These are phyloP conservation scores for Umbelopsis sp. DNA, from an alignment of 192 early-diverging fungal genomes.

Conservation along the genomic window DNA sequence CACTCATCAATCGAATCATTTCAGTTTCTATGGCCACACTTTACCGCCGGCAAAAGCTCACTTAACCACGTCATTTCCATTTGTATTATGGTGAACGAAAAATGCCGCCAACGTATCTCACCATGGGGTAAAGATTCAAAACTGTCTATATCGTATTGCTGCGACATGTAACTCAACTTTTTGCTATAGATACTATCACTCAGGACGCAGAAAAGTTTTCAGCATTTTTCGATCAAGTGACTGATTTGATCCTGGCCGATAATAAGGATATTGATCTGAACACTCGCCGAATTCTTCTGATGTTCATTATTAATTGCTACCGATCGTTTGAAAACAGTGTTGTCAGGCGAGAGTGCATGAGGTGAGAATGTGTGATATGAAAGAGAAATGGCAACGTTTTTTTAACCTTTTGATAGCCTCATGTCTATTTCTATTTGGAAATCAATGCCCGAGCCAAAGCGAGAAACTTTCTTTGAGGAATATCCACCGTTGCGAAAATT, in stretches of 20 bases:
- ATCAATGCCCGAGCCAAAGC: slow-evolving; percentile 52
- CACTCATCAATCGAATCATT: slow-evolving; percentile 13
- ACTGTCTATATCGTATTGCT: background rate
- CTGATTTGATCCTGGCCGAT: slow-evolving; percentile 46
- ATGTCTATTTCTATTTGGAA: slow-evolving; percentile 80
- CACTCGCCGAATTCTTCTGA: slow-evolving; percentile 55
- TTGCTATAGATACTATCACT: slow-evolving; percentile 27
- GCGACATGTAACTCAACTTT: slow-evolving; percentile 5
- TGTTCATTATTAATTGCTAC: slow-evolving; percentile 86
- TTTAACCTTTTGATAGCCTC: slow-evolving; percentile 44
- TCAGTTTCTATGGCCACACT: slow-evolving; percentile 82
- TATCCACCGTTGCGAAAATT: slow-evolving; percentile 65
- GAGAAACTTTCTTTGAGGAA: slow-evolving; percentile 63
- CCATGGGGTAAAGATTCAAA: slow-evolving; percentile 52
- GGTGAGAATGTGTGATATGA: slow-evolving; percentile 32
- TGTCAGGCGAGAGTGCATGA: slow-evolving; percentile 81
- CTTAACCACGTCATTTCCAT: slow-evolving; percentile 74
- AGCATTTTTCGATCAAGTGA: slow-evolving; percentile 58
- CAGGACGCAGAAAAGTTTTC: slow-evolving; percentile 53
- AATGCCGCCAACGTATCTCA: slow-evolving; percentile 73
- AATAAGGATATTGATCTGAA: slow-evolving; percentile 36
- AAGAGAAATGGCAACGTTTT: background rate
- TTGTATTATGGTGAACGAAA: slow-evolving; percentile 89
- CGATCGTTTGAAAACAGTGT: slow-evolving; percentile 76
- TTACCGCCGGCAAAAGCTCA: slow-evolving; percentile 41